Evolutionary conservation across 169 alveolate genomes (phyloP), one percentile per base, ranked within the genome.

Genomic region (Cystoisospora suis): DNA sequence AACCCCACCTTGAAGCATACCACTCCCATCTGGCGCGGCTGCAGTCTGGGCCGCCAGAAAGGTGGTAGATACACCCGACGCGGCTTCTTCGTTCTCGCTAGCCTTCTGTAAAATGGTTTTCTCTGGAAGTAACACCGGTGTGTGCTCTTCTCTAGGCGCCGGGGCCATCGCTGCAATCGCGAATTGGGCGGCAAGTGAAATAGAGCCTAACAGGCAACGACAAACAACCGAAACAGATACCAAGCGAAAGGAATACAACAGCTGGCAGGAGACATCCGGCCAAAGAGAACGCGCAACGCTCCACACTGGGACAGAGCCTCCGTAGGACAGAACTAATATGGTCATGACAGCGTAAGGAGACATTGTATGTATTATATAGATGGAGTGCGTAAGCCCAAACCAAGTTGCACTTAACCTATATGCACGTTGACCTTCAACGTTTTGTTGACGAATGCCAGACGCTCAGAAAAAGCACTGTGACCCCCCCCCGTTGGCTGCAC

Each of bases 81-180:
- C 38, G 77, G 6, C 45, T 44, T 1, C n/a, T 1, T 65, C 77
- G 36, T 44, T 20, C 77, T 6, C 5, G 20, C 61, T 49, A 20
- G 77, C 1, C 77, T 15, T 36, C 75, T n/a, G 77, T 17, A 20
- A 65, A 36, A 20, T 49, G 61, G 61, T 20, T n/a, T n/a, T 15
- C 29, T 72, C 83, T 34, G 83, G 83, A 4, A 72, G 83, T 36
- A 72, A 6, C 56, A 72, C 56, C 38, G 83, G 83, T 2, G 53
- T 72, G 83, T 72, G 83, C 45, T 72, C 83, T 34, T 36, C 83
- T 15, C 83, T 3, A 3, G 83, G 83, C 45, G 53, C 83, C 29
- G 83, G 83, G 3, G 83, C 83, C 27, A 46, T 1, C 47, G 83
- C 83, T 6, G 83, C 83, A 38, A 72, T 53, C 1, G 83, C 83